Evolutionary conservation across 2,329 filamentous ascomycete genomes (phyloP).

Genomic region (Aspergillus pseudoterreus): DNA sequence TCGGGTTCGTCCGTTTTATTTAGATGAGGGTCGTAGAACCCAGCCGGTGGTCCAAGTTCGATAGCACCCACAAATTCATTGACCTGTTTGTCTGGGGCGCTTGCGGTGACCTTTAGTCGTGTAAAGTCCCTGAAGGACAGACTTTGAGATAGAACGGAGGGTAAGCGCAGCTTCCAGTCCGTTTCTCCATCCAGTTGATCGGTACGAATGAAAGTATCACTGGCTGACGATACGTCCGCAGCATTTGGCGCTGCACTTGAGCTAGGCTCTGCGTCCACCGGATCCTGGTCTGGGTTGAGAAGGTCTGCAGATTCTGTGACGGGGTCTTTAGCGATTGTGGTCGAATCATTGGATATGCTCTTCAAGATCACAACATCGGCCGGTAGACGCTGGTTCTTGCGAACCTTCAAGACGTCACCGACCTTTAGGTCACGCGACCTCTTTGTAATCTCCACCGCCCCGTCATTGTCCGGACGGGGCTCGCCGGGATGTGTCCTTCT

Average conservation of each 20-base stretch:
- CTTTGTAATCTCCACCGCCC: slow-evolving; percentile 65
- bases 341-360: slow-evolving; percentile 61
- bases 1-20: slow-evolving; percentile 25
- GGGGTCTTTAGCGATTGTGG: slow-evolving; percentile 23
- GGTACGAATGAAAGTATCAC: slow-evolving; percentile 94
- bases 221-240: slow-evolving; percentile 43
- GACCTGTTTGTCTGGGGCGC: slow-evolving; percentile 87
- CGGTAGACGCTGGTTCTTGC: slow-evolving; percentile 87
- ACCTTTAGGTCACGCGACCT: slow-evolving; percentile 87
- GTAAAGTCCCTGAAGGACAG: slow-evolving; percentile 68
- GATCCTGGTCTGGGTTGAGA: slow-evolving; percentile 19
- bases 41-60: slow-evolving; percentile 61
- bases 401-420: slow-evolving; percentile 89
- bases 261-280: slow-evolving; percentile 9
- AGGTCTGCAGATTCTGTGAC: slow-evolving; percentile 23
- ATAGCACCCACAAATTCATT: slow-evolving; percentile 94
- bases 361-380: slow-evolving; percentile 93
- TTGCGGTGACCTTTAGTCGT: slow-evolving; percentile 67
- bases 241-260: slow-evolving; percentile 19
- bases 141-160: slow-evolving; percentile 80
- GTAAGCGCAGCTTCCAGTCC: slow-evolving; percentile 93
- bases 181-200: slow-evolving; percentile 97
- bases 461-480: slow-evolving; percentile 16
- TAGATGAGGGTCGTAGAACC: slow-evolving; percentile 44
- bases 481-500: slow-evolving; percentile 7